Evolutionary conservation across 495 filamentous ascomycete genomes (phyloP).

Genomic region (Cairneyella variabilis): DNA sequence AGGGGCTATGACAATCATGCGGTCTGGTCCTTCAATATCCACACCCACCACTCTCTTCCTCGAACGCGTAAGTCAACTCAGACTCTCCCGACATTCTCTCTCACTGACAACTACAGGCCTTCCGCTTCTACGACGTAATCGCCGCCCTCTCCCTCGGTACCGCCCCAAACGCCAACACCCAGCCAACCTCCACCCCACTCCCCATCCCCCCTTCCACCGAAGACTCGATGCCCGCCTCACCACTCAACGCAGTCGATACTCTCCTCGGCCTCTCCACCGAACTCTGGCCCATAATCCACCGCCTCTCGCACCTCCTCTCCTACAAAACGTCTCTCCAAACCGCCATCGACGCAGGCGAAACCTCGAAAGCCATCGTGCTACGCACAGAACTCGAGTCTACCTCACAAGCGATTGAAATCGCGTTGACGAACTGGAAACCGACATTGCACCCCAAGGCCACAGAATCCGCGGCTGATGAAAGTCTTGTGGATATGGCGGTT

Average conservation of each 20-base stretch:
- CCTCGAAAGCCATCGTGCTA: conserved; percentile 48
- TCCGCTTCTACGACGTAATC: conserved; percentile 63
- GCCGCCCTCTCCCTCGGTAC: conserved; percentile 59
- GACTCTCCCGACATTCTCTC: neutral
- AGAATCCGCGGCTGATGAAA: neutral
- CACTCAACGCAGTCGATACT: conserved; percentile 51
- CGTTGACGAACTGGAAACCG: conserved; percentile 52
- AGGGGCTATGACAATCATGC: conserved; percentile 57
- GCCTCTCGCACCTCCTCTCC: conserved; percentile 50
- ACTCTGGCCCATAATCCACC: conserved; percentile 61
- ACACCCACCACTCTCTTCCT: conserved; percentile 52
- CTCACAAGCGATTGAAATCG: conserved; percentile 51
- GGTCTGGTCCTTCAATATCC: conserved; percentile 38
- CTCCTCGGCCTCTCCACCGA: conserved; percentile 60
- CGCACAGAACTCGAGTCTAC: conserved; percentile 52
- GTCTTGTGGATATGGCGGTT: too few species aligned
- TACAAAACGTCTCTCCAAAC: conserved; percentile 46
- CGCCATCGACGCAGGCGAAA: conserved; percentile 34
- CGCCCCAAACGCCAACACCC: conserved; percentile 49
- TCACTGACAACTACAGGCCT: conserved; percentile 39
- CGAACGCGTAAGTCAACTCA: conserved; percentile 44
- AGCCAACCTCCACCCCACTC: conserved; percentile 23
- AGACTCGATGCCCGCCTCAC: conserved; percentile 40
- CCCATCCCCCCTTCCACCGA: conserved; percentile 31
- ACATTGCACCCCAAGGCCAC: conserved; percentile 14